Base-by-base conservation (phyloP, 345 rosid species). In the Euphorbia peplus region DNA sequence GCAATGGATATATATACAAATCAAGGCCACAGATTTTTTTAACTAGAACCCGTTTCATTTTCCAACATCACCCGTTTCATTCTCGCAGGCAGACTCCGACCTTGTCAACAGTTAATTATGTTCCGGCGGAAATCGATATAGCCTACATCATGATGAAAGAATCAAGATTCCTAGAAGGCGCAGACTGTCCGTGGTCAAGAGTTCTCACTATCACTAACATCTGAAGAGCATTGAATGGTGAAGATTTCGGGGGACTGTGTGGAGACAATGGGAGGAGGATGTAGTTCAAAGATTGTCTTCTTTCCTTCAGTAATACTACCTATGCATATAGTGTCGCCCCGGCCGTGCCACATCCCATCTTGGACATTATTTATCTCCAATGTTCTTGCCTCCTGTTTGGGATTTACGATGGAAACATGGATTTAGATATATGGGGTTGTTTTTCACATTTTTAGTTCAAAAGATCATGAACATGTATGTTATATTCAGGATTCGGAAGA, bases 331-430 rank as follows among this genome's bases (percentile, higher is more conserved):
- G 95, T 89, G 79, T 91, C 98, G 19, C 96, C 96, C 28, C 97
- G 87, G 13, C 98, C 97, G 69, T 90, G 98, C 98, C 98, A 93
- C 16, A 77, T 86, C 47, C 97, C 92, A 12, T 88, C 95, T 63
- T 89, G 97, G 55, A 93, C 96, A 72, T 93, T 93, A 83, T 93
- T 93, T 85, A 93, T 93, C 85, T 91, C 98, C 76, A 93, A 60
- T 4, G 98, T 93, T 80, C 92, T 83, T 9, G 97, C 84, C 69
- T 90, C 96, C 98, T 93, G 81, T 74, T 71, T 67, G 70, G 60
- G 29, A 56, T 64, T 52, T 32, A 60, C 25, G 56, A 70, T 63
- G 24, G 35, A 8, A 15, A 44, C 73, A 18, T 8, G 42, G 59
- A 35, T n/a, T 39, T 42, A 30, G 57, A 13, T 6, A 32, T 8